Conservation (phyloP, 257 asterid genomes). For the Fraxinus cuspidata region DNA sequence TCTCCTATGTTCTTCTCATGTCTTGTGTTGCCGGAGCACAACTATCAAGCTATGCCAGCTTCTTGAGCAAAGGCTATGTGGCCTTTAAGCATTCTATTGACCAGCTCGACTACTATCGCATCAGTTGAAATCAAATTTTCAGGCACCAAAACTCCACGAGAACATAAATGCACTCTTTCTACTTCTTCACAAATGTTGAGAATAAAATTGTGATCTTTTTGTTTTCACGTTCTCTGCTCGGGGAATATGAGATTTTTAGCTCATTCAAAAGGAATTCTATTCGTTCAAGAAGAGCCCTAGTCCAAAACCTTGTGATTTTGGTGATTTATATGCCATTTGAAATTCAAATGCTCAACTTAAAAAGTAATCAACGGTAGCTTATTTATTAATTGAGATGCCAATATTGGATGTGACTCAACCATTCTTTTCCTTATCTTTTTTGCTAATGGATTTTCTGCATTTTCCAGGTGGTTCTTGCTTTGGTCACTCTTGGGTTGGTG, state of each 20-base stretch:
- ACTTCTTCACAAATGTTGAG: no score
- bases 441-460: background rate
- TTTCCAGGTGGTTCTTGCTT: constrained; percentile 88
- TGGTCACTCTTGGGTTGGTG: constrained; percentile 73
- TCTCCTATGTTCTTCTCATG: constrained; percentile 64
- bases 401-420: constrained; percentile 53
- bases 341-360: no score
- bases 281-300: no score
- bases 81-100: constrained; percentile 91
- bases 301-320: no score
- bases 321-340: background rate
- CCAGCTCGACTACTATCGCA: constrained; percentile 88
- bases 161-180: background rate
- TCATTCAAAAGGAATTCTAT: no score
- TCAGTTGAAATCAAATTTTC: constrained; percentile 92
- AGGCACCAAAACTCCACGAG: constrained; percentile 42
- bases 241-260: no score
- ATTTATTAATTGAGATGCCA: no score
- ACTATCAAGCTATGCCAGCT: constrained; percentile 93
- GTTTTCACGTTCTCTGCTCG: no score
- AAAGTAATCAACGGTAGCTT: no score
- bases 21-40: constrained; percentile 97
- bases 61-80: constrained; percentile 87
- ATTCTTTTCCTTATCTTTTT: background rate
- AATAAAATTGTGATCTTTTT: no score